phyloP scores from a whole-genome alignment of 768 basidiomycete species.

The Suillus discolor region DNA sequence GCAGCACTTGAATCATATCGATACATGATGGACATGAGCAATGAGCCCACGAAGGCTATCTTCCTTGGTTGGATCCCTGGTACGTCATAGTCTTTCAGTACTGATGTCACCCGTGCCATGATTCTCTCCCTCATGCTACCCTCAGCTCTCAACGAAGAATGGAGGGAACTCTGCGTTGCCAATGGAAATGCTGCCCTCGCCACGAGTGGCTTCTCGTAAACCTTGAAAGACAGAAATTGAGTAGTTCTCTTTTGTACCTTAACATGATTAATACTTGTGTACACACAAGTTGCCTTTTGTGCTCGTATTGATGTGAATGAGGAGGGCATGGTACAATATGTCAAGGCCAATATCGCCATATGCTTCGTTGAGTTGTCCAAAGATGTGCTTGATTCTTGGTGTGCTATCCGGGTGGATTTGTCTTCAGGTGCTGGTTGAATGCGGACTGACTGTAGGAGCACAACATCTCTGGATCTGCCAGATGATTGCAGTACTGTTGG shows the following conservation, averaged over 20 bases:
- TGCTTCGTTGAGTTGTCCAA: too few relatives aligned
- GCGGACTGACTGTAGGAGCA: too few relatives aligned
- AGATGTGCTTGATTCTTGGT: too few relatives aligned
- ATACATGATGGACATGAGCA: not conserved
- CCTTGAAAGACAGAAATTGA: not conserved
- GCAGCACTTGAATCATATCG: conserved; percentile 1
- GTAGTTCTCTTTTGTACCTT: not conserved
- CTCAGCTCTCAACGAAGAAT: not conserved
- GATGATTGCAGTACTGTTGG: too few relatives aligned
- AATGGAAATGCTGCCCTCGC: not conserved
- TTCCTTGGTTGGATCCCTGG: not conserved
- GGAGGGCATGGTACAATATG: not conserved
- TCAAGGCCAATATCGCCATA: too few relatives aligned
- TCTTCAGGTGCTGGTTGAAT: too few relatives aligned
- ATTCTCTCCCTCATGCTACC: not conserved
- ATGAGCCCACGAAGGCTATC: not conserved
- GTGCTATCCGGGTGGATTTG: too few relatives aligned
- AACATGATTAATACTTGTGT: not conserved
- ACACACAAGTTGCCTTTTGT: not conserved
- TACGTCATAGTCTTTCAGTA: not conserved
- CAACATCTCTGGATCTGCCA: too few relatives aligned
- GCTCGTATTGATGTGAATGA: not conserved
- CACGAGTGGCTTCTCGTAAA: not conserved
- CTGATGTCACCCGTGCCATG: not conserved
- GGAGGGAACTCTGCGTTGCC: not conserved